Conservation (phyloP, 1,284 basidiomycete species). For the Pseudozyma sp. region DNA sequence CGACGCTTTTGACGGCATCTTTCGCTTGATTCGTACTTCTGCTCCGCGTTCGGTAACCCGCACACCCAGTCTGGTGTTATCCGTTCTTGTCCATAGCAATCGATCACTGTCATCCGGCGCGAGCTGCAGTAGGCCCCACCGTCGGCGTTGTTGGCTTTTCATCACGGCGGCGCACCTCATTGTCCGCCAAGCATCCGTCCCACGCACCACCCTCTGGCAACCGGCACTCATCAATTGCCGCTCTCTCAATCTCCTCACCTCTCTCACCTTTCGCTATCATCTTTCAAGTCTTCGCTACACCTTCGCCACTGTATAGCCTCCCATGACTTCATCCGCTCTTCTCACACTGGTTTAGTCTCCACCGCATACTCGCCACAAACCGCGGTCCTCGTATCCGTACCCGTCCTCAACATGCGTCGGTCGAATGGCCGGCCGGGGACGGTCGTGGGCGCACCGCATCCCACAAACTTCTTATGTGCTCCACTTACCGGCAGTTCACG, state of each 20-base stretch:
- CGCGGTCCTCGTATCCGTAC: constrained; percentile 8
- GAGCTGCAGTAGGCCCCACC: constrained; percentile 1
- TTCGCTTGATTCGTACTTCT: neutral
- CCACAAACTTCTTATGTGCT: neutral
- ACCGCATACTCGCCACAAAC: constrained; percentile 5
- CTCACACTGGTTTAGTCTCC: constrained; percentile 2
- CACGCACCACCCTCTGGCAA: neutral
- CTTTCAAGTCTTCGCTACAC: neutral
- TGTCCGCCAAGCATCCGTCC: neutral
- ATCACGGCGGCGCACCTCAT: neutral
- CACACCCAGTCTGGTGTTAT: neutral
- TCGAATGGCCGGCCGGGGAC: constrained; percentile 11
- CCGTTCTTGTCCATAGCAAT: too few relatives aligned
- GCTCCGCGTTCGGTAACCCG: neutral
- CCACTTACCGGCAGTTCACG: neutral
- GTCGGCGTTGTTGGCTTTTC: neutral
- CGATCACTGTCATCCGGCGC: too few relatives aligned
- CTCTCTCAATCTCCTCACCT: neutral
- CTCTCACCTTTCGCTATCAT: neutral
- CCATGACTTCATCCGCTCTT: constrained; percentile 12
- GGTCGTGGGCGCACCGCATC: neutral
- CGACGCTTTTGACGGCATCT: neutral
- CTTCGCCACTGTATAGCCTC: constrained; percentile 5
- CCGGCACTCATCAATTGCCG: neutral
- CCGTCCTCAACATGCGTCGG: constrained; percentile 29